A percentile compares a stretch with the other conserved stretches of the same genome.
Conservation (phyloP, 2,329 filamentous ascomycete genomes). For the Trichoderma sp. region DNA sequence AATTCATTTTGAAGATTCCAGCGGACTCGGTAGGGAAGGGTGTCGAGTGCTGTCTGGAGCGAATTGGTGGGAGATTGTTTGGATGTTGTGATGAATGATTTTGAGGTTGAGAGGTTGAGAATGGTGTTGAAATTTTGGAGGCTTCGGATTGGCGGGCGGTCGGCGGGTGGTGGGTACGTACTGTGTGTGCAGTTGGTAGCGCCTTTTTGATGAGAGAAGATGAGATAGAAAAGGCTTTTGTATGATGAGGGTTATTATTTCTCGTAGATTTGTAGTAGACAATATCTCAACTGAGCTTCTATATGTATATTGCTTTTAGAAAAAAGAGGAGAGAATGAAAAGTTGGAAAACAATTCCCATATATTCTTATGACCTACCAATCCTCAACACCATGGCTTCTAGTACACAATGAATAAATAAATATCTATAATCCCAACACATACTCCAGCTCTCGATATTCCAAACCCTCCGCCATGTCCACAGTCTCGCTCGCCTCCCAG, state of each 20-base stretch:
- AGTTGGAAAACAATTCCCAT: background rate
- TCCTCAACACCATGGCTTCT: background rate
- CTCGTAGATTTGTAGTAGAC: background rate
- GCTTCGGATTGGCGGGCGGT: background rate
- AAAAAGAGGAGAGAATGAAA: background rate
- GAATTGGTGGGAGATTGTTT: background rate
- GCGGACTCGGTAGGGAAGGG: background rate
- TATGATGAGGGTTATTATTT: background rate
- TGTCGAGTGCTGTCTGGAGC: background rate
- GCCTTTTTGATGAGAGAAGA: background rate
- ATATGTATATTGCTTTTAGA: background rate
- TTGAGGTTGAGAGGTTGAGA: background rate
- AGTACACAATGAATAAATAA: background rate
- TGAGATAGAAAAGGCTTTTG: background rate
- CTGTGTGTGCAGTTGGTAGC: background rate
- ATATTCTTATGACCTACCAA: background rate
- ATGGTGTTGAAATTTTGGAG: slow-evolving; percentile 20
- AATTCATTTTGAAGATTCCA: slow-evolving; percentile 27
- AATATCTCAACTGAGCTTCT: background rate
- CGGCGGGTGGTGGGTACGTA: background rate
- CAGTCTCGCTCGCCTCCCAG: slow-evolving; percentile 32
- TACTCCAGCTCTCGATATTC: slow-evolving; percentile 1
- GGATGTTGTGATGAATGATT: background rate
- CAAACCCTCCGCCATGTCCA: background rate
- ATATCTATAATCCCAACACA: background rate